phyloP scores from a whole-genome alignment of 768 basidiomycete species.

The Suillus subalutaceus region DNA sequence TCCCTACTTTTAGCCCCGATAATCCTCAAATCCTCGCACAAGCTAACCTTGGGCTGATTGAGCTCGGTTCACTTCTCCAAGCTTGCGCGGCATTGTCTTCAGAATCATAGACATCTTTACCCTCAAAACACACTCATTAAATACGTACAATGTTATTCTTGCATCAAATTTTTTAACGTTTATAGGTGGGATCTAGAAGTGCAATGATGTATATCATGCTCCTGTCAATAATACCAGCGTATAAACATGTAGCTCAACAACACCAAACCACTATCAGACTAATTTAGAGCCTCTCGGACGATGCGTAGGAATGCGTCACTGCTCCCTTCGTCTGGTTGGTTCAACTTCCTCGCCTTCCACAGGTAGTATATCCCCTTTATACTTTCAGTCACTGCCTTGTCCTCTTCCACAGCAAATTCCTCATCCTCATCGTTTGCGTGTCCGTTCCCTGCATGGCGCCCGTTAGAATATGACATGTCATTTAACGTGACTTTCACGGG shows the following conservation, averaged over 20 bases:
- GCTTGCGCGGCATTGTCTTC: slow-evolving; percentile 11
- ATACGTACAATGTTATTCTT: neutral
- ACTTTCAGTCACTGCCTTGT: slow-evolving; percentile 51
- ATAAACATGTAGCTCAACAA: slow-evolving; percentile 1
- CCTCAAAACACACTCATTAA: neutral
- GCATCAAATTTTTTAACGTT: neutral
- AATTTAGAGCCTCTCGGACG: slow-evolving; percentile 34
- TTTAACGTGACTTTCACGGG: slow-evolving; percentile 19
- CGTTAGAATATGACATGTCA: slow-evolving; percentile 14
- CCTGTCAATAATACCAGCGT: neutral
- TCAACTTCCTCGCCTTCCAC: slow-evolving; percentile 50
- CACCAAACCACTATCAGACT: slow-evolving; percentile 15
- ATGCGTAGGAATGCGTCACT: slow-evolving; percentile 36
- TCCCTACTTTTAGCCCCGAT: slow-evolving; percentile 23
- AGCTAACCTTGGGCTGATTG: slow-evolving; percentile 29
- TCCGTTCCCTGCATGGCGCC: slow-evolving; percentile 1
- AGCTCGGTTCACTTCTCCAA: slow-evolving; percentile 24
- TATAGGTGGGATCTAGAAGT: neutral
- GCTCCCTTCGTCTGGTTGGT: slow-evolving; percentile 22
- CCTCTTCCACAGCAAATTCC: slow-evolving; percentile 22
- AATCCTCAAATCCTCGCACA: slow-evolving; percentile 26
- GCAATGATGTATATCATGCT: neutral
- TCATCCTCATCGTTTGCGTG: neutral
- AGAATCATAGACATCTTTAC: slow-evolving; percentile 1
- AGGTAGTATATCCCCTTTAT: slow-evolving; percentile 60